Evolutionary conservation across 495 filamentous ascomycete genomes (phyloP).

Genomic region (Talaromyces trachyspermus): DNA sequence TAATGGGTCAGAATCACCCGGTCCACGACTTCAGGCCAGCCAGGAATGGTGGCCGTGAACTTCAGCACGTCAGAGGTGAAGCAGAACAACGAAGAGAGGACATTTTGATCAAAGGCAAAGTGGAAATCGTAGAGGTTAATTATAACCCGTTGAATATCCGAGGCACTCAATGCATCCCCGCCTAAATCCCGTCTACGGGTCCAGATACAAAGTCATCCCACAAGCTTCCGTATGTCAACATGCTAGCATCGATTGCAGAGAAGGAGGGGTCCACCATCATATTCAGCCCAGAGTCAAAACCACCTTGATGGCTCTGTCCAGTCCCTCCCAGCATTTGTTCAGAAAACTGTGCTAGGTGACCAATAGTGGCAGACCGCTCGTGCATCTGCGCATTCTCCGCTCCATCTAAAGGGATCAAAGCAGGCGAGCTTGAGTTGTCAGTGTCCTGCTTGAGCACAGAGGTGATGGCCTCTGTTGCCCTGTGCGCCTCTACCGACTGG

Average conservation of each 20-base stretch:
- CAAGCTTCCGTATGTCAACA: background rate
- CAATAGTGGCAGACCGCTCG: background rate
- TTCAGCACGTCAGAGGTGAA: too few relatives aligned
- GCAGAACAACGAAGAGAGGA: too few relatives aligned
- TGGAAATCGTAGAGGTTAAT: too few relatives aligned
- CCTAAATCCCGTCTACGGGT: background rate
- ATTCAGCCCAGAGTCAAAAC: background rate
- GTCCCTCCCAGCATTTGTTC: background rate
- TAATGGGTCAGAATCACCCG: too few relatives aligned
- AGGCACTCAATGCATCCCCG: too few relatives aligned
- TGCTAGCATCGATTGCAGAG: background rate
- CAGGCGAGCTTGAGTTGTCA: background rate
- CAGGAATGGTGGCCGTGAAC: too few relatives aligned
- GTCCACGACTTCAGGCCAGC: too few relatives aligned
- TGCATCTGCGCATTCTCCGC: background rate
- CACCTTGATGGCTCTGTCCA: background rate
- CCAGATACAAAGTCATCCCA: background rate
- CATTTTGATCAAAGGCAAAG: too few relatives aligned
- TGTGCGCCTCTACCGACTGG: slow-evolving; percentile 2
- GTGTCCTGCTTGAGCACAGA: background rate
- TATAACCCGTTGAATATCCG: too few relatives aligned
- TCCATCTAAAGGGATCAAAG: background rate
- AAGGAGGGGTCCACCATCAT: background rate
- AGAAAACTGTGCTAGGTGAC: background rate
- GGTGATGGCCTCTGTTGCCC: slow-evolving; percentile 1